Base-by-base conservation (phyloP, 441 rosid species). In the Adansonia madagascariensis region DNA sequence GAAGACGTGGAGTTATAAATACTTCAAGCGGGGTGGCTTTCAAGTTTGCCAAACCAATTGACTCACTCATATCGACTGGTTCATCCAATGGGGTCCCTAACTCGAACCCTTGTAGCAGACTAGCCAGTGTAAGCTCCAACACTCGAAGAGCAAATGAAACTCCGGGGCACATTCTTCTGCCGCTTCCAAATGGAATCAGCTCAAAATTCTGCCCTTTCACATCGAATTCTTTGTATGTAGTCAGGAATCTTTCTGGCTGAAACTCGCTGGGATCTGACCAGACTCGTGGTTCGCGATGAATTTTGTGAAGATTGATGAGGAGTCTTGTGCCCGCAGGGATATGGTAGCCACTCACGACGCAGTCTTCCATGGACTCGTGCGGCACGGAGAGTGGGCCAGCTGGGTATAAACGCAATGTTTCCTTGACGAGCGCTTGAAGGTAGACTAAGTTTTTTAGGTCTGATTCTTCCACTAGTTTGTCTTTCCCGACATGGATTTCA, bases 361-460 rank as follows among this genome's bases (percentile, higher is more conserved):
- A 74, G n/a, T 84, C 80, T 50, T 84, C 70, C 3, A 17, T 17
- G 2, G 84, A 70, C 39, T 80, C 81, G 3, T 78, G 88, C 0
- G 85, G 80, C 8, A 73, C 0, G 1, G 76, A 24, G 0, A 82
- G 60, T 12, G 86, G 86, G 0, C 2, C 53, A 0, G 86, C 53
- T 0, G 85, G 86, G 60, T 84, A 84, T 4, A 84, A 71, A 9
- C 84, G 76, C 15, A 81, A 0, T 0, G 85, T 75, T 73, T 86
- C 87, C 73, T 82, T 86, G 31, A 80, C 12, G 8, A 80, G 44
- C 0, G 85, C 85, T 60, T 82, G 82, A 66, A 83, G 80, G 52
- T 83, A 80, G 22, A 78, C 59, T 8, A 79, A 31, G 11, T 52
- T 81, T 27, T 52, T 61, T 1, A 71, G 2, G 57, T 84, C 82